Conservation (phyloP, 352 stramenopile genomes). For the Globisporangium spiculum region DNA sequence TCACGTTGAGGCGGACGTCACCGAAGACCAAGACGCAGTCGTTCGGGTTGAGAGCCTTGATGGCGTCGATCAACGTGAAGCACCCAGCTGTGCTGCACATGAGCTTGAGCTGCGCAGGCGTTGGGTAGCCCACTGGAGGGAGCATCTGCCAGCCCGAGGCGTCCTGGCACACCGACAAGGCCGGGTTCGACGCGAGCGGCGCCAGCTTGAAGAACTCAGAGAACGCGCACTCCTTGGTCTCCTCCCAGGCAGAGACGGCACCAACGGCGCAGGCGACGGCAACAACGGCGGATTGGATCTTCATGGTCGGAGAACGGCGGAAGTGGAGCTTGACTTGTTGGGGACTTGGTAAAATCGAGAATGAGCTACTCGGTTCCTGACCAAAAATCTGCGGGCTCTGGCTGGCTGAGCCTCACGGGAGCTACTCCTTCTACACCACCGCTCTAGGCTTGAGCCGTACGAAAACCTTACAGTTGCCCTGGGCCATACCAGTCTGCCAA, state of each 20-base stretch:
- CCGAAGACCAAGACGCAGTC: background rate
- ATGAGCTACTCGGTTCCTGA: background rate
- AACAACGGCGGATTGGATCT: constrained; percentile 7
- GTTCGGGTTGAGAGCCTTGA: background rate
- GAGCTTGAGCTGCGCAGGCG: background rate
- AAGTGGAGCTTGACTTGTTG: background rate
- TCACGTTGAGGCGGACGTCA: background rate
- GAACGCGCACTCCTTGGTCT: constrained; percentile 3
- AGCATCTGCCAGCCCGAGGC: background rate
- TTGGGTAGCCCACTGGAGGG: background rate
- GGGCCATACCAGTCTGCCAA: background rate
- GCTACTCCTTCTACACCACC: background rate
- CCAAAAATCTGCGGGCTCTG: background rate
- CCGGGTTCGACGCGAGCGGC: background rate
- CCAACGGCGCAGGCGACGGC: constrained; percentile 7
- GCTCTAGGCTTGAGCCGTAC: background rate
- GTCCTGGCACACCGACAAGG: background rate
- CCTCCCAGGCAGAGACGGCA: constrained; percentile 7
- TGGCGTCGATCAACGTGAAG: background rate
- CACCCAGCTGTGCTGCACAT: background rate
- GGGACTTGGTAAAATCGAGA: background rate
- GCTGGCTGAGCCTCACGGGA: background rate
- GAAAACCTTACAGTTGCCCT: background rate
- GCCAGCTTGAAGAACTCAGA: constrained; percentile 2
- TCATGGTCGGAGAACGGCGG: background rate